Evolutionary conservation across 2,329 filamentous ascomycete species (phyloP).

Genomic region (Xylariaceae sp.): DNA sequence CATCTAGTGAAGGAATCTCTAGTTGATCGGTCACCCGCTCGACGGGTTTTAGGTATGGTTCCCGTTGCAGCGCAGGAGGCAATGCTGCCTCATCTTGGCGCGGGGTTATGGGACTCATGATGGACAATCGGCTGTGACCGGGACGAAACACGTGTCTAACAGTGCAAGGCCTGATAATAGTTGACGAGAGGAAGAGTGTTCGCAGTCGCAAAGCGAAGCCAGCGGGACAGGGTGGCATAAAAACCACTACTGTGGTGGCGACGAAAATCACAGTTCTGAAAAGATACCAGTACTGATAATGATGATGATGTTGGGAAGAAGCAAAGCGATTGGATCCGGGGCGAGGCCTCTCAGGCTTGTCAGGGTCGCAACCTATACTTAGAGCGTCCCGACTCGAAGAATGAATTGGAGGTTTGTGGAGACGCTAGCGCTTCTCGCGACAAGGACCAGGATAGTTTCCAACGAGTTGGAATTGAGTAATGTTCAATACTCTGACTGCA

Average conservation of each 20-base stretch:
- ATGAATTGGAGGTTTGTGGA: constrained; percentile 5
- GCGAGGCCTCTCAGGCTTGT: background rate
- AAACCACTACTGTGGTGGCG: constrained; percentile 22
- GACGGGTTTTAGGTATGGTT: constrained; percentile 43
- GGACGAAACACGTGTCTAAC: constrained; percentile 14
- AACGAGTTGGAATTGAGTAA: constrained; percentile 25
- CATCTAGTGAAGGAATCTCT: constrained; percentile 60
- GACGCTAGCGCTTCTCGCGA: constrained; percentile 23
- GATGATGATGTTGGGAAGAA: constrained; percentile 1
- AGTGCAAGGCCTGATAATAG: constrained; percentile 12
- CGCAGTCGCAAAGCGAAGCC: constrained; percentile 6
- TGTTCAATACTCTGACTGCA: constrained; percentile 3
- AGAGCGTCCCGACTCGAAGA: constrained; percentile 20
- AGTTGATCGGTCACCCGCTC: constrained; percentile 45
- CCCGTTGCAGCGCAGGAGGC: constrained; percentile 38
- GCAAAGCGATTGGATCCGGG: constrained; percentile 1
- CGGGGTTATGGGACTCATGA: constrained; percentile 34
- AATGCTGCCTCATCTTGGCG: constrained; percentile 35
- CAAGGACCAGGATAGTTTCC: constrained; percentile 19
- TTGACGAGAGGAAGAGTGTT: constrained; percentile 9
- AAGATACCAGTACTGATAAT: background rate
- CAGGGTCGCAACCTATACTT: constrained; percentile 8
- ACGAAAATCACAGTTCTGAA: background rate
- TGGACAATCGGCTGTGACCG: constrained; percentile 20
- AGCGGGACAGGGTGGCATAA: constrained; percentile 17